Conservation (phyloP, 2,329 filamentous ascomycete genomes). For the Purpureocillium takamizusanense region DNA sequence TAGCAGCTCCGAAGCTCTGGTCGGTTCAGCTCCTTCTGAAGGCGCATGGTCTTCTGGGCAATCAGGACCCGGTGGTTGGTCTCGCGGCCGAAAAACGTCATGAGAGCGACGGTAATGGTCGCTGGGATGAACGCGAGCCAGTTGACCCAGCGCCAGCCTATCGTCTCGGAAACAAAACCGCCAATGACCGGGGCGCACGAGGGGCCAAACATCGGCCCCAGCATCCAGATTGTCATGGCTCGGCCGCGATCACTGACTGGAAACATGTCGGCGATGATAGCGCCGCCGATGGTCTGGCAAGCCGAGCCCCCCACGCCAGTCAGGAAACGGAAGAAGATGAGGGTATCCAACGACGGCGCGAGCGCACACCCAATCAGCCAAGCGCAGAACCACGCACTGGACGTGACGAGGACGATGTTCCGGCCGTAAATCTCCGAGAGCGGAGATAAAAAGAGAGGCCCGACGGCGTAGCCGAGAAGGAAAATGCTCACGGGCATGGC, state of each 20-base stretch:
- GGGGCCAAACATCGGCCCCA: constrained; percentile 51
- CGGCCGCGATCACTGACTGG: constrained; percentile 34
- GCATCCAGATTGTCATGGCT: constrained; percentile 41
- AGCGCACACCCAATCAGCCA: constrained; percentile 59
- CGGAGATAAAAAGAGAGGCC: constrained; percentile 48
- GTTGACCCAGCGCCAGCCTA: constrained; percentile 43
- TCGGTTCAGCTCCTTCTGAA: constrained; percentile 34
- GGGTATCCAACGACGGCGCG: constrained; percentile 38
- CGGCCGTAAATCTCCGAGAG: constrained; percentile 58
- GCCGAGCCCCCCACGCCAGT: constrained; percentile 50
- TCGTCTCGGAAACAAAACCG: constrained; percentile 37
- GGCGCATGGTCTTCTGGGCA: constrained; percentile 32
- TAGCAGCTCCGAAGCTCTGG: constrained; percentile 37
- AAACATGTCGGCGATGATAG: constrained; percentile 46
- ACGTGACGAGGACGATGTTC: constrained; percentile 41
- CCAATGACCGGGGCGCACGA: constrained; percentile 38
- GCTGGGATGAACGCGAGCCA: constrained; percentile 43
- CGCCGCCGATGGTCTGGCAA: constrained; percentile 41
- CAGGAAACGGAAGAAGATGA: constrained; percentile 52
- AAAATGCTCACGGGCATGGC: constrained; percentile 54
- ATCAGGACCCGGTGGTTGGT: constrained; percentile 37
- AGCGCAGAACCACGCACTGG: constrained; percentile 51
- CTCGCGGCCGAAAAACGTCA: constrained; percentile 28
- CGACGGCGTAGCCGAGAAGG: constrained; percentile 48
- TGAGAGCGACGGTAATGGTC: constrained; percentile 12